These are phyloP conservation scores for Hericium alpestre DNA, from an alignment of 768 basidiomycete genomes.

Conservation along the genomic window DNA sequence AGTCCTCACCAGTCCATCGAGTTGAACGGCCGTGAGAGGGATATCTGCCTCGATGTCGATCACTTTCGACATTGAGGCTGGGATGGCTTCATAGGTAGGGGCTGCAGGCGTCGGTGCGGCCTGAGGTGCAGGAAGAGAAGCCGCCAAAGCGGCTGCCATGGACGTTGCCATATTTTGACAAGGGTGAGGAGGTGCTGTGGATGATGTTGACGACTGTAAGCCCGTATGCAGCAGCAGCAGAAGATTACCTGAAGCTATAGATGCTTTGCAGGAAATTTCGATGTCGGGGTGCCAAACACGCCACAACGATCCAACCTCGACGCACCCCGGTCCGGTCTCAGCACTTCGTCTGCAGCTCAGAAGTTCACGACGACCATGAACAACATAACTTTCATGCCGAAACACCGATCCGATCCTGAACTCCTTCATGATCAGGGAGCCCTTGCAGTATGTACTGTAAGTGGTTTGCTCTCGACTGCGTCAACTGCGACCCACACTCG, in stretches of 20 bases:
- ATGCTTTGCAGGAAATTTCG: no score
- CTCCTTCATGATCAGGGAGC: no score
- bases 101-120: conserved; percentile 50
- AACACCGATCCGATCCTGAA: not conserved
- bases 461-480: no score
- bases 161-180: conserved; percentile 50
- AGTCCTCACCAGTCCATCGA: conserved; percentile 72
- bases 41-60: conserved; percentile 92
- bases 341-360: not conserved
- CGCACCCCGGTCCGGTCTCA: conserved; percentile 4
- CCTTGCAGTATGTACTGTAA: no score
- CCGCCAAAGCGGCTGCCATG: conserved; percentile 89
- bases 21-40: conserved; percentile 64
- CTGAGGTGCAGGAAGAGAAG: conserved; percentile 61
- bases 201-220: not conserved
- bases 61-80: conserved; percentile 84
- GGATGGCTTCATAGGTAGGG: conserved; percentile 76
- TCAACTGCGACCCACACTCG: no score
- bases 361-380: not conserved
- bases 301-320: not conserved
- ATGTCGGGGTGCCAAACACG: not conserved
- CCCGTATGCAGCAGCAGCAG: not conserved
- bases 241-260: no score
- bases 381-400: not conserved
- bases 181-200: not conserved